phyloP scores from a whole-genome alignment of 1,284 basidiomycete genomes.

The Omphalotus olearius region DNA sequence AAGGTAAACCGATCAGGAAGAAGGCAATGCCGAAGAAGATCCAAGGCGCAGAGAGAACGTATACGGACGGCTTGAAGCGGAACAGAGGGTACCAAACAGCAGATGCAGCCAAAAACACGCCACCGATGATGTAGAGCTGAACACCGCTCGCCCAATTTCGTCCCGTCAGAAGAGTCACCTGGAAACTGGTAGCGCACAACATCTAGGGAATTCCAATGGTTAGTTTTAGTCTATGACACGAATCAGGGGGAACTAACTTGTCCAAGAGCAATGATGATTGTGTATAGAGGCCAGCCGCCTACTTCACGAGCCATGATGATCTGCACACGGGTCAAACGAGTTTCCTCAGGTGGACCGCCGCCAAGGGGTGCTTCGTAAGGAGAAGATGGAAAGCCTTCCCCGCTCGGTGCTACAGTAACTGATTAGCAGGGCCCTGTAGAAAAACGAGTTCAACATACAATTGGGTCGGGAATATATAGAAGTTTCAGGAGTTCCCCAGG shows the following conservation, averaged over 20 bases:
- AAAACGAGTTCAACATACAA: constrained; percentile 45
- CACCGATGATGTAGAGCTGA: constrained; percentile 87
- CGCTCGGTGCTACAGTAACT: constrained; percentile 50
- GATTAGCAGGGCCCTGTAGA: constrained; percentile 5
- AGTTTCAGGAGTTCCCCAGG: constrained; percentile 71
- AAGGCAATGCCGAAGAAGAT: constrained; percentile 86
- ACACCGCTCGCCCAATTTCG: constrained; percentile 77
- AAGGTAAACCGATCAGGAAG: constrained; percentile 85
- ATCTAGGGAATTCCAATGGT: constrained; percentile 41
- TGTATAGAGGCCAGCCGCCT: constrained; percentile 85
- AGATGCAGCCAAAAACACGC: constrained; percentile 81
- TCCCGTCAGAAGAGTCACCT: constrained; percentile 85
- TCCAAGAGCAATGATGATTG: constrained; percentile 81
- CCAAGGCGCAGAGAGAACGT: constrained; percentile 84
- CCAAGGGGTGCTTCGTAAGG: constrained; percentile 54
- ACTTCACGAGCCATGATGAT: constrained; percentile 76
- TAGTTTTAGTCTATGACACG: background rate
- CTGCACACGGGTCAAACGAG: constrained; percentile 77
- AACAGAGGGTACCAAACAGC: constrained; percentile 89
- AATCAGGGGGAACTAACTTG: constrained; percentile 46
- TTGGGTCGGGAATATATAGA: constrained; percentile 72
- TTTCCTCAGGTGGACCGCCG: constrained; percentile 41
- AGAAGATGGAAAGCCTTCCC: constrained; percentile 38
- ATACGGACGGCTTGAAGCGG: constrained; percentile 83
- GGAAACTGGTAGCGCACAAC: constrained; percentile 89